Evolutionary conservation across 208 protist species (phyloP).

Genomic region (Vickermania ingenoplastis): DNA sequence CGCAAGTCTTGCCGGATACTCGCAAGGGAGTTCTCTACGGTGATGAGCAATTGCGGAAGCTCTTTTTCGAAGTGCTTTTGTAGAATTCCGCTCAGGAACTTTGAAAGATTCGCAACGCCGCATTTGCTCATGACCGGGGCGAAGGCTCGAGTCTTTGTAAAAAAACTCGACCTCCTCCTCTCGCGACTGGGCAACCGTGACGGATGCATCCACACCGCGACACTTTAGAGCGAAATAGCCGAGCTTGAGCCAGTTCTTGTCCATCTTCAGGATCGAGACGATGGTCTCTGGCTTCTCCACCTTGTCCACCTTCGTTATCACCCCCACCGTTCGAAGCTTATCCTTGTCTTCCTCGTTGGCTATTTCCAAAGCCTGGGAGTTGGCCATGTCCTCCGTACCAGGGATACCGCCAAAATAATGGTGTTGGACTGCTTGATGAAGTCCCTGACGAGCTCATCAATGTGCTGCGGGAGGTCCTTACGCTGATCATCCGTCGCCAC

Average conservation of each 20-base stretch:
- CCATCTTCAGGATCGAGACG: background rate
- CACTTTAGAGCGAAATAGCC: background rate
- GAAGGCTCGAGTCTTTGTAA: background rate
- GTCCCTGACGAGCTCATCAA: slow-evolving; percentile 5
- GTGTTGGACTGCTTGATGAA: background rate
- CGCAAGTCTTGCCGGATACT: background rate
- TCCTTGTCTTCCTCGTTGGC: background rate
- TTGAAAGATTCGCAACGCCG: background rate
- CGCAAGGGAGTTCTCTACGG: background rate
- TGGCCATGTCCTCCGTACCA: background rate
- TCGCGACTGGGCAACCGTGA: background rate
- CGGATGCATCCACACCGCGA: background rate
- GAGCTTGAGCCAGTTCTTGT: background rate
- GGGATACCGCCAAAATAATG: background rate
- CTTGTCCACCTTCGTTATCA: background rate
- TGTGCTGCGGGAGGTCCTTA: slow-evolving; percentile 2
- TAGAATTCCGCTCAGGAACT: background rate
- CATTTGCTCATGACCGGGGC: background rate
- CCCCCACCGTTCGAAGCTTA: background rate
- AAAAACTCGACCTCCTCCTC: background rate
- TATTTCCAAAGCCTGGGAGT: background rate
- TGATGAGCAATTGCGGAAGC: background rate
- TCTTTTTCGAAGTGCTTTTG: background rate
- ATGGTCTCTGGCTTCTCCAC: background rate
- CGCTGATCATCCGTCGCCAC: background rate